Conservation (phyloP, 345 rosid genomes). For the Arabidopsis suecica region DNA sequence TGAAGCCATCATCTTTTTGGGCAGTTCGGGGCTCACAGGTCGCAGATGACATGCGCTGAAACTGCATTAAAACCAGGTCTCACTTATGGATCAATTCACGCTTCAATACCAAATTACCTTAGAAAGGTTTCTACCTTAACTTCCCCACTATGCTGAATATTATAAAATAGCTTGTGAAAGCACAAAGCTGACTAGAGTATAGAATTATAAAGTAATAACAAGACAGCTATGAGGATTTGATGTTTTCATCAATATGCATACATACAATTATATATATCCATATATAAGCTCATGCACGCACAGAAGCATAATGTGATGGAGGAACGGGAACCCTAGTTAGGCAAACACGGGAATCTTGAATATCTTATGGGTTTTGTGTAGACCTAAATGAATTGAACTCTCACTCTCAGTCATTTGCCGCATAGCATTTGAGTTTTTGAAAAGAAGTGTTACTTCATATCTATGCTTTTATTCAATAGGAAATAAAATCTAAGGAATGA, state of each 20-base stretch:
- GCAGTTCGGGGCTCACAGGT: conserved; percentile 84
- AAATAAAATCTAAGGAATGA: too few species aligned
- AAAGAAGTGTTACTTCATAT: neutral
- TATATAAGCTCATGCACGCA: too few species aligned
- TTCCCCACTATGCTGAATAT: conserved; percentile 33
- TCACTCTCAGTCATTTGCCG: neutral
- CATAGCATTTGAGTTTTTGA: neutral
- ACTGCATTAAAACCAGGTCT: neutral
- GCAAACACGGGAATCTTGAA: too few species aligned
- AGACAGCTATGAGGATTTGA: neutral
- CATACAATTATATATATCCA: neutral
- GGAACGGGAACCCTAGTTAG: too few species aligned
- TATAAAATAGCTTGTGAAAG: conserved; percentile 35
- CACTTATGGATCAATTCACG: neutral
- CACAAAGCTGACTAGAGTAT: neutral
- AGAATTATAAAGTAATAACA: conserved; percentile 9
- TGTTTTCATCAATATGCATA: conserved; percentile 16
- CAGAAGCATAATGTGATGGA: neutral
- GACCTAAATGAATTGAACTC: too few species aligned
- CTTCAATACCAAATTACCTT: neutral
- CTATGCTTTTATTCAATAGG: neutral
- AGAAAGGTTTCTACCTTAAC: conserved; percentile 9
- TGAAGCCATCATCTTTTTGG: conserved; percentile 91
- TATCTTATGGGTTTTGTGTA: too few species aligned
- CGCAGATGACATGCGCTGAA: conserved; percentile 53